phyloP scores from a whole-genome alignment of 202 grass and related monocot genomes.

The Bolboschoenoplectus hybrid region DNA sequence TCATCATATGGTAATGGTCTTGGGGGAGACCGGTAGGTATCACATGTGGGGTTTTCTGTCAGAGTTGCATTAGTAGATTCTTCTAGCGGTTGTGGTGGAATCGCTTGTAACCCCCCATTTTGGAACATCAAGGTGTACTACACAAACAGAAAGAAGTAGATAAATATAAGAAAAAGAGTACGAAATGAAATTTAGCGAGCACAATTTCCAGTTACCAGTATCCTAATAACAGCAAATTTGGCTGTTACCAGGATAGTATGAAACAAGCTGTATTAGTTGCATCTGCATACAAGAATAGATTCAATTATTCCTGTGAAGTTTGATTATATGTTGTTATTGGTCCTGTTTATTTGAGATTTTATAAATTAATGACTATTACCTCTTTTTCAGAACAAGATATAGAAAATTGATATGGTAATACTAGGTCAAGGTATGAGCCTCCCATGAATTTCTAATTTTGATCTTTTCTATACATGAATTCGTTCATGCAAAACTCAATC shows the following conservation, averaged over 20 bases:
- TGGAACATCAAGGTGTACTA: slow-evolving; percentile 88
- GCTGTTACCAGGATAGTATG: background rate
- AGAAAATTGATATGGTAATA: background rate
- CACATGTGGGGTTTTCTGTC: slow-evolving; percentile 53
- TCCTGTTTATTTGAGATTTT: slow-evolving; percentile 5
- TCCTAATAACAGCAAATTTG: background rate
- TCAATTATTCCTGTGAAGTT: background rate
- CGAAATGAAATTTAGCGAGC: background rate
- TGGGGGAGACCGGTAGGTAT: slow-evolving; percentile 79
- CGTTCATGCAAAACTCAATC: background rate
- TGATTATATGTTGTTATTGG: background rate
- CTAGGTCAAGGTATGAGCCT: background rate
- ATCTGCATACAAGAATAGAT: background rate
- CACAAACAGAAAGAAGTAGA: slow-evolving; percentile 23
- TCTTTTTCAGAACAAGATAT: background rate
- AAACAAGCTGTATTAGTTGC: background rate
- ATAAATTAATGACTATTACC: background rate
- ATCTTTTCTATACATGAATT: background rate
- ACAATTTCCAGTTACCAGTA: slow-evolving; percentile 20
- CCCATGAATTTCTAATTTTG: background rate
- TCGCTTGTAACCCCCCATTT: slow-evolving; percentile 54
- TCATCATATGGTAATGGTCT: slow-evolving; percentile 92
- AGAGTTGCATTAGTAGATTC: slow-evolving; percentile 53
- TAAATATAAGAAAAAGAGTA: background rate
- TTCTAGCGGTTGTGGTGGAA: slow-evolving; percentile 60